A percentile compares a stretch with the other conserved stretches of the same genome.
Conservation (phyloP, 2,329 filamentous ascomycete species). For the Triangularia verruculosa region DNA sequence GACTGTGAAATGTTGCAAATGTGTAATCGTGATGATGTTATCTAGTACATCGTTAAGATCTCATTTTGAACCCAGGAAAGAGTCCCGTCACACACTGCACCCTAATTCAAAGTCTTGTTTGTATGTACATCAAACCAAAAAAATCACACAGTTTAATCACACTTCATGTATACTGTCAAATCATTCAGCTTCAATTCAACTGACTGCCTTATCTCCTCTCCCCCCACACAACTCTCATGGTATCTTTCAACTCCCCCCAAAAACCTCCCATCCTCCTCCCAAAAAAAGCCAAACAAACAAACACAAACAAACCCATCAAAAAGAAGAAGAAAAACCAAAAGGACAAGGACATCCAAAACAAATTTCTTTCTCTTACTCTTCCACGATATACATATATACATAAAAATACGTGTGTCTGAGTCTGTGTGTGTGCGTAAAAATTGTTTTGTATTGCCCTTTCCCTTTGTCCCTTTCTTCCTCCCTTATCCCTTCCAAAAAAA, state of each 20-base stretch:
- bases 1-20: too few relatives aligned
- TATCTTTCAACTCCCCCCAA: neutral
- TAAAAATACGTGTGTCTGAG: neutral
- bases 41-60: too few relatives aligned
- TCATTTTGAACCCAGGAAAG: too few relatives aligned
- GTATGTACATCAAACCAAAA: neutral
- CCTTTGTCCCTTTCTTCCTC: neutral
- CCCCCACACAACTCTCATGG: neutral
- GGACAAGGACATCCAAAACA: slow-evolving; percentile 1
- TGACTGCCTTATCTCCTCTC: neutral
- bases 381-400: slow-evolving; percentile 5
- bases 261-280: neutral
- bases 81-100: too few relatives aligned
- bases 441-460: slow-evolving; percentile 8
- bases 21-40: too few relatives aligned
- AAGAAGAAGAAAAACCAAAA: too few relatives aligned
- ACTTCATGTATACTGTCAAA: neutral
- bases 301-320: too few relatives aligned
- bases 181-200: slow-evolving; percentile 4
- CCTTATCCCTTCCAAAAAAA: neutral
- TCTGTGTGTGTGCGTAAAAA: neutral
- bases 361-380: slow-evolving; percentile 8
- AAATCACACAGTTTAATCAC: neutral
- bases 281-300: neutral
- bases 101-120: too few relatives aligned